Evolutionary conservation across 192 early-diverging fungal species (phyloP), one percentile per base, ranked within the genome.

Genomic region (Backusella tuberculispora): DNA sequence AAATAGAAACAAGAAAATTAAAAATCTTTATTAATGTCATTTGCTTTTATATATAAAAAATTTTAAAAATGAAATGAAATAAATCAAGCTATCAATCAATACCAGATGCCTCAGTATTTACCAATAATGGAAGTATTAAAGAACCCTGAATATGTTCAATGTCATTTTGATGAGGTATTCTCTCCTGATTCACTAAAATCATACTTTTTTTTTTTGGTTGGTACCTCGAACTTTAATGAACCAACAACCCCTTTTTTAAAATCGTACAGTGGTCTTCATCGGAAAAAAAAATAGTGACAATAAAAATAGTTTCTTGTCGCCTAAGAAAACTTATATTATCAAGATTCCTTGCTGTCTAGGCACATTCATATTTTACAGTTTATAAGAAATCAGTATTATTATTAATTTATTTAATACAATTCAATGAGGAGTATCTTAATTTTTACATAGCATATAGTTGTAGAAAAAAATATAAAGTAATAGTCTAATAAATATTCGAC

Each of bases 261-360:
- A 50, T 14, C 2, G 2, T 4, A 10, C 14, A 46, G n/a, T 53
- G 21, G 12, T 19, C 19, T 53, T 56, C 24, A 56, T 56, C 53
- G 53, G 53, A 56, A 56, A 56, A 56, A 56, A 56, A 56, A 50
- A 46, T 56, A 12, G 53, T 56, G 53, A 56, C 53, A 56, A 56
- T 56, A 24, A 56, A 56, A 56, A 56, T 24, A 26, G 53, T 13
- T 53, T 2, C 19, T 56, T 26, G 50, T 56, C 21, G 50, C 9
- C 50, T 24, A 56, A 56, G 24, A 56, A 26, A 24, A 10, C 2
- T 4, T 43, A 9, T 43, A 9, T 43, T 56, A 56, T 21, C 19
- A 24, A 56, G 24, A 9, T 56, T 13, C 8, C 19, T 56, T 56
- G 53, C 21, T 56, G 53, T 56, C 53, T 24, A 9, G 21, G 24